A percentile compares a stretch with the other conserved stretches of the same genome.
Conservation (phyloP, 805 yeast genomes). For the Sugiyamaella lignohabitans region DNA sequence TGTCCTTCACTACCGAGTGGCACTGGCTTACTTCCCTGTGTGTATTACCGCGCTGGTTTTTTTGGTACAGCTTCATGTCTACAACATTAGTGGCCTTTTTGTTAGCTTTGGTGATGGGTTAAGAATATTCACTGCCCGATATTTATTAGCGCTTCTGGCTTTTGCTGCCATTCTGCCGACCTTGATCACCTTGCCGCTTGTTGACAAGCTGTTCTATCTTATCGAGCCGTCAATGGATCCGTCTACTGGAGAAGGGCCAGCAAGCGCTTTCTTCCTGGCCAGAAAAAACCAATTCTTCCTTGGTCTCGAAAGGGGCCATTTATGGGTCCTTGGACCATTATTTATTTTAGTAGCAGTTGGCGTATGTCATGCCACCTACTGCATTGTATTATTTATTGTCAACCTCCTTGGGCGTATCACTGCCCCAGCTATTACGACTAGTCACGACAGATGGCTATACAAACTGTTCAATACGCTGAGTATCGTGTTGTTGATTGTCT, state of each 20-base stretch:
- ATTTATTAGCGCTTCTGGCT: constrained; percentile 25
- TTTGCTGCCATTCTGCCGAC: constrained; percentile 29
- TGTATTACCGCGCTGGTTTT: constrained; percentile 47
- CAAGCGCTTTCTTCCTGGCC: constrained; percentile 12
- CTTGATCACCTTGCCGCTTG: constrained; percentile 31
- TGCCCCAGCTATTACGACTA: no score
- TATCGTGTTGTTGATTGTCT: neutral
- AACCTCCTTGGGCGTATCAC: neutral
- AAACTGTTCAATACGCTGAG: neutral
- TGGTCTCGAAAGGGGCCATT: constrained; percentile 53
- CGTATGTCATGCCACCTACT: constrained; percentile 34
- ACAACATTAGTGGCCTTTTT: constrained; percentile 35
- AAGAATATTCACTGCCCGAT: constrained; percentile 28
- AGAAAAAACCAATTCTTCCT: constrained; percentile 48
- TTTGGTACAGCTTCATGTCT: constrained; percentile 48
- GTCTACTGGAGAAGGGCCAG: constrained; percentile 17
- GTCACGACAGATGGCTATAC: neutral
- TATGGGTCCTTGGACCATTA: constrained; percentile 55
- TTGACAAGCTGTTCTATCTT: constrained; percentile 31
- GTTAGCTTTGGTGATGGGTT: constrained; percentile 45
- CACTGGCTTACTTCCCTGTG: constrained; percentile 62
- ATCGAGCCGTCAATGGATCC: constrained; percentile 44
- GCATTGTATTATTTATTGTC: constrained; percentile 12
- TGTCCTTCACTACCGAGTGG: constrained; percentile 67
- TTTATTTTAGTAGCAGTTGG: constrained; percentile 44